Percentiles rank a stretch among this genome's conserved stretches.
Evolutionary conservation across 768 basidiomycete genomes (phyloP).

Genomic region (Serendipita sp.): DNA sequence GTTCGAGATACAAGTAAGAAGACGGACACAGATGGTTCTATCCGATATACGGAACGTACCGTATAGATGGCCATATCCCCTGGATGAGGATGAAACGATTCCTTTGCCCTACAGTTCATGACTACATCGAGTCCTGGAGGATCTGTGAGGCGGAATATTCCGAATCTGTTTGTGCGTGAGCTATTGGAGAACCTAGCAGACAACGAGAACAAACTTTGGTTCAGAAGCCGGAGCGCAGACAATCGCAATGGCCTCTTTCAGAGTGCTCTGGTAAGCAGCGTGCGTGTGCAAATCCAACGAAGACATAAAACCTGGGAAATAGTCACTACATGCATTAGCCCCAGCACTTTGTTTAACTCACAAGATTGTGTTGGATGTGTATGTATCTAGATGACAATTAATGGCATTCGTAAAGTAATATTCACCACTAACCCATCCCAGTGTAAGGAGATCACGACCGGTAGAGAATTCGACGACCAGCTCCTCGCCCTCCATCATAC

Average conservation of each 20-base stretch:
- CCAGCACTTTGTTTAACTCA: conserved; percentile 20
- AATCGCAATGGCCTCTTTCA: conserved; percentile 83
- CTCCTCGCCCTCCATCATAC: conserved; percentile 83
- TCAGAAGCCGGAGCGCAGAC: conserved; percentile 72
- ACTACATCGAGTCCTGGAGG: conserved; percentile 67
- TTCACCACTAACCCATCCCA: conserved; percentile 66
- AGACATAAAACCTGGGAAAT: conserved; percentile 64
- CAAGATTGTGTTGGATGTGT: conserved; percentile 84
- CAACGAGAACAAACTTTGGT: conserved; percentile 40
- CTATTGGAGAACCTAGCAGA: not conserved
- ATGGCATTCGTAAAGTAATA: not conserved
- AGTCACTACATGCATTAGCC: not conserved
- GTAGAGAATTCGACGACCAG: conserved; percentile 74
- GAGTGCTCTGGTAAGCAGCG: conserved; percentile 73
- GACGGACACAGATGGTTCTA: not conserved
- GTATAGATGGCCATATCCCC: conserved; percentile 67
- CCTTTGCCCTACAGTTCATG: conserved; percentile 45
- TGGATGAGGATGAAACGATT: conserved; percentile 68
- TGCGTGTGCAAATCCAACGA: conserved; percentile 88
- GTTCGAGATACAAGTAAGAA: not conserved
- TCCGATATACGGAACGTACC: conserved; percentile 27
- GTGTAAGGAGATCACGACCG: conserved; percentile 59
- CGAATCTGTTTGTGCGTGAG: conserved; percentile 35
- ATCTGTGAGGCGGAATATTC: conserved; percentile 79
- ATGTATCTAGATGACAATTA: conserved; percentile 45